Conservation (phyloP, 2,329 filamentous ascomycete genomes). For the Sporothrix humicola region DNA sequence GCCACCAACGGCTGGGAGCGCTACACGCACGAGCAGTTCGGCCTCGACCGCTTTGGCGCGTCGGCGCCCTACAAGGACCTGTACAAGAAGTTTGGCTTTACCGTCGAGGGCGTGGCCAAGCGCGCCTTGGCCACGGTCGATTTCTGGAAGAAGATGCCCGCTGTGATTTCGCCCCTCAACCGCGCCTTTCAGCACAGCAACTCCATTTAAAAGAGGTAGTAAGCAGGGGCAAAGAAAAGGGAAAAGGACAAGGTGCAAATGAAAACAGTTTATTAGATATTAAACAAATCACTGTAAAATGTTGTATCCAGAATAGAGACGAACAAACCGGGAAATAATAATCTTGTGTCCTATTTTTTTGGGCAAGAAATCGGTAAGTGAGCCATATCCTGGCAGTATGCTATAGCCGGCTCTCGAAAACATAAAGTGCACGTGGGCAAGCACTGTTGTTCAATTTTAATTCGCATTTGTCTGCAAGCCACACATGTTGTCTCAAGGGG, state of each 20-base stretch:
- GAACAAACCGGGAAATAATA: no score
- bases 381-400: no score
- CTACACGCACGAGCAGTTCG: conserved; percentile 99
- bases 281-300: no score
- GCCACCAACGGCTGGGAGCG: conserved; percentile 97
- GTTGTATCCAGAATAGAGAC: no score
- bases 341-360: no score
- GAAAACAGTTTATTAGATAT: no score
- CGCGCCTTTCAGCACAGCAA: conserved; percentile 97
- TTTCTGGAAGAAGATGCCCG: conserved; percentile 94
- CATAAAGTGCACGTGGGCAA: no score
- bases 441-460: neutral
- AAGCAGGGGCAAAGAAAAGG: neutral
- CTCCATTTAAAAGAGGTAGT: conserved; percentile 48
- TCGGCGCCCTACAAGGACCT: conserved; percentile 97
- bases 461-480: neutral
- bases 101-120: conserved; percentile 94
- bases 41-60: conserved; percentile 97
- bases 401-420: no score
- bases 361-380: no score
- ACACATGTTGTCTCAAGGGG: neutral
- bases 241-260: neutral
- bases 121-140: conserved; percentile 88
- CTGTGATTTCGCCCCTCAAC: conserved; percentile 93
- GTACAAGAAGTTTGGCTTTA: conserved; percentile 99